Conservation (phyloP, 176 grass and related monocot genomes). For the Coix lacrymajobi region DNA sequence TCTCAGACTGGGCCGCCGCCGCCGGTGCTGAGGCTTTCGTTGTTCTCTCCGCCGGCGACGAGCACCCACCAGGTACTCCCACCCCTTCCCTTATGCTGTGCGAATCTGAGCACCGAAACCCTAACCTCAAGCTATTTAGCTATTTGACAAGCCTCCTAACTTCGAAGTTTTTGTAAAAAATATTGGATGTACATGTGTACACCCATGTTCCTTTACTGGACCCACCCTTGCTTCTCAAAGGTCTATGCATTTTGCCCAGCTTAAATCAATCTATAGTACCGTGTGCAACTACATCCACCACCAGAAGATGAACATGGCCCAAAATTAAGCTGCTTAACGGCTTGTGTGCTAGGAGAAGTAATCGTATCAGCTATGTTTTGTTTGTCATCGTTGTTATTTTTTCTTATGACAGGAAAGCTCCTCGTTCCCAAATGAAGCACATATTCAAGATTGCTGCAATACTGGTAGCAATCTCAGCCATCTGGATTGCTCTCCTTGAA, state of each 20-base stretch:
- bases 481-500: slow-evolving; percentile 60
- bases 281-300: background rate
- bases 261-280: background rate
- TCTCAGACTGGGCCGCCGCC: too few relatives aligned
- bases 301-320: background rate
- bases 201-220: too few relatives aligned
- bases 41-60: background rate
- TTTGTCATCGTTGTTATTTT: background rate
- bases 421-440: slow-evolving; percentile 27
- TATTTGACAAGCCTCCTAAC: too few relatives aligned
- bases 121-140: background rate
- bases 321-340: background rate
- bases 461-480: slow-evolving; percentile 48
- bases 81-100: background rate
- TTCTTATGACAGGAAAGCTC: background rate
- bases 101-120: background rate
- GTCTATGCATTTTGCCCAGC: background rate
- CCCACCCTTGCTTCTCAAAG: too few relatives aligned
- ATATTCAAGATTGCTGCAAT: slow-evolving; percentile 51
- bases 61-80: background rate
- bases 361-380: background rate
- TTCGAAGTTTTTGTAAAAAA: too few relatives aligned
- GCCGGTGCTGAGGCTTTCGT: background rate
- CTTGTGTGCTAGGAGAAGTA: background rate
- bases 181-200: too few relatives aligned